Evolutionary conservation across 257 asterid genomes (phyloP).

Genomic region (Agastache rugosa): DNA sequence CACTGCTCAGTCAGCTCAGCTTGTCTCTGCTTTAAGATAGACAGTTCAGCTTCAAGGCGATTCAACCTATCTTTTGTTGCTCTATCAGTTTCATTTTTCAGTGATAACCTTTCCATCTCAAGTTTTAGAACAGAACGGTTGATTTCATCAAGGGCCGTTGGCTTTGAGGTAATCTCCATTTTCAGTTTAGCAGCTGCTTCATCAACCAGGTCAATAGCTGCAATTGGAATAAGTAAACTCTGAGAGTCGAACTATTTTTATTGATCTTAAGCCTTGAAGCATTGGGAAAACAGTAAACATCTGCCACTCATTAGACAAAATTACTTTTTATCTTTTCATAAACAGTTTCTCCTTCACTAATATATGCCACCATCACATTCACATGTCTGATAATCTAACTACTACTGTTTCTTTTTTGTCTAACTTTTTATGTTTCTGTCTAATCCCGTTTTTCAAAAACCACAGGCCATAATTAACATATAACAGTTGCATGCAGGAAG

Average conservation of each 20-base stretch:
- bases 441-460: neutral
- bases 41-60: conserved; percentile 84
- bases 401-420: neutral
- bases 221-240: conserved; percentile 37
- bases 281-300: neutral
- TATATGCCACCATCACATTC: conserved; percentile 6
- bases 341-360: neutral
- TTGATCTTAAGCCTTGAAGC: neutral
- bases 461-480: neutral
- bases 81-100: conserved; percentile 86
- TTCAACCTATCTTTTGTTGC: conserved; percentile 85
- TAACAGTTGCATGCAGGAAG: conserved; percentile 9
- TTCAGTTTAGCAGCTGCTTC: conserved; percentile 98
- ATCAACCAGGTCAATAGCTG: conserved; percentile 96
- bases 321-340: neutral
- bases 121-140: conserved; percentile 84
- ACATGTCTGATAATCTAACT: neutral
- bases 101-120: conserved; percentile 95
- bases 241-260: neutral
- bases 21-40: conserved; percentile 78
- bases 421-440: neutral
- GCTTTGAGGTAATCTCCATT: conserved; percentile 98
- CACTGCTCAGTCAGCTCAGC: conserved; percentile 87
- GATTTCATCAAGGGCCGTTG: conserved; percentile 93
- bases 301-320: neutral